Evolutionary conservation across 176 grass and related monocot genomes (phyloP).

Genomic region (Phoenix dactylifera): DNA sequence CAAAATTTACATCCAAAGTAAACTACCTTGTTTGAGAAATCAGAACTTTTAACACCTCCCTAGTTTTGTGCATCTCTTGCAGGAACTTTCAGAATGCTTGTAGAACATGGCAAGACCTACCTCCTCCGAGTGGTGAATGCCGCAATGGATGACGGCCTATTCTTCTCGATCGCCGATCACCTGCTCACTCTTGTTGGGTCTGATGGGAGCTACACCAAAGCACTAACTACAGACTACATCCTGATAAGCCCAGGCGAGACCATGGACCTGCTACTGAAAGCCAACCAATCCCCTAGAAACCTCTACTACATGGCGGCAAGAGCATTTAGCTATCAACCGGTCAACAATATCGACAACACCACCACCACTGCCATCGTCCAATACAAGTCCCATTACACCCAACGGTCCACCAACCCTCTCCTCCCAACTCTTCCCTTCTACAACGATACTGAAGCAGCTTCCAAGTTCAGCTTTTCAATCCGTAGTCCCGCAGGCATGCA

Average conservation of each 20-base stretch:
- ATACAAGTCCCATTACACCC: constrained; percentile 2
- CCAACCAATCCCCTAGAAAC: constrained; percentile 15
- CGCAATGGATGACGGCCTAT: constrained; percentile 1
- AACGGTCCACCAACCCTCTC: not conserved
- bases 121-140: constrained; percentile 16
- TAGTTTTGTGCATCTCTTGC: not conserved
- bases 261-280: constrained; percentile 3
- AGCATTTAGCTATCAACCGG: constrained; percentile 1
- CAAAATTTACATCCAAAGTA: too few species aligned
- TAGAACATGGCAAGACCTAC: constrained; percentile 1
- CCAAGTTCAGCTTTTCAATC: constrained; percentile 3
- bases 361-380: constrained; percentile 26
- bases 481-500: not conserved
- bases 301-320: constrained; percentile 21
- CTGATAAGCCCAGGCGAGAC: constrained; percentile 1
- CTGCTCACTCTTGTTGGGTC: not conserved
- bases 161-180: constrained; percentile 1
- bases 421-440: constrained; percentile 18
- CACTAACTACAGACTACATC: not conserved
- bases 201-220: constrained; percentile 7
- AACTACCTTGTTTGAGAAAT: too few species aligned
- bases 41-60: too few species aligned
- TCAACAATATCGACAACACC: not conserved
- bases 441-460: constrained; percentile 6
- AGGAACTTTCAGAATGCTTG: constrained; percentile 8